Evolutionary conservation across 441 rosid species (phyloP).

Genomic region (Rhodomyrtus psidioides): DNA sequence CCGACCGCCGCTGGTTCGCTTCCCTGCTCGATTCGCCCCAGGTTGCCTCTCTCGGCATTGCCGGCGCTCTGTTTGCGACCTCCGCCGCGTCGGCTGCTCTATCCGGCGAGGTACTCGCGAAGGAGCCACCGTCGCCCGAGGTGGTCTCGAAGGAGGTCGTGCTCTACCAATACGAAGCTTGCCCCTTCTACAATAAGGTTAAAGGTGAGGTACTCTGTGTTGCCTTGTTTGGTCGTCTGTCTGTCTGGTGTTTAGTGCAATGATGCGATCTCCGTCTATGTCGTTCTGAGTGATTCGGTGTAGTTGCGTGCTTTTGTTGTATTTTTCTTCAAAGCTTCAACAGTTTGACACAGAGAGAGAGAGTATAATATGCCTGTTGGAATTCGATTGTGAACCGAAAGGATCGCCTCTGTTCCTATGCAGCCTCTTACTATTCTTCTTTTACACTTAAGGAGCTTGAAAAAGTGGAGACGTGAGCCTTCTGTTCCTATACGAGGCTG

Average conservation of each 20-base stretch:
- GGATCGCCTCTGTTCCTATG: neutral
- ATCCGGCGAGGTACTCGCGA: conserved; percentile 9
- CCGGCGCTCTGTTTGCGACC: neutral
- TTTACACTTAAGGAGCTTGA: neutral
- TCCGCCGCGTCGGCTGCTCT: neutral
- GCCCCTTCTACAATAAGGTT: conserved; percentile 15
- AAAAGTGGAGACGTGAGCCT: neutral
- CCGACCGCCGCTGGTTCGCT: conserved; percentile 1
- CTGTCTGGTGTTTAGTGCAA: neutral
- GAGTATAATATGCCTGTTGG: neutral
- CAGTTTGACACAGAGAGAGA: neutral
- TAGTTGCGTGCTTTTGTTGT: neutral
- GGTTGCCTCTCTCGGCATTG: neutral
- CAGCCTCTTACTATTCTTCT: neutral
- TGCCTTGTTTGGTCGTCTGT: neutral
- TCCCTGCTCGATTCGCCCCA: neutral
- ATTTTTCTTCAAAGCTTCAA: neutral
- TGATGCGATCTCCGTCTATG: neutral
- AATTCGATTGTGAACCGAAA: neutral
- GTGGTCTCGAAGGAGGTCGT: conserved; percentile 11
- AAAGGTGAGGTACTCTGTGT: neutral
- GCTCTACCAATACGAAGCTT: conserved; percentile 16
- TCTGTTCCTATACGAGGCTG: no score
- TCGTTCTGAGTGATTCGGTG: neutral
- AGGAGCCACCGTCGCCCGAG: conserved; percentile 8